phyloP scores from a whole-genome alignment of 2,329 filamentous ascomycete genomes.

The Trichoderma koningiopsis region DNA sequence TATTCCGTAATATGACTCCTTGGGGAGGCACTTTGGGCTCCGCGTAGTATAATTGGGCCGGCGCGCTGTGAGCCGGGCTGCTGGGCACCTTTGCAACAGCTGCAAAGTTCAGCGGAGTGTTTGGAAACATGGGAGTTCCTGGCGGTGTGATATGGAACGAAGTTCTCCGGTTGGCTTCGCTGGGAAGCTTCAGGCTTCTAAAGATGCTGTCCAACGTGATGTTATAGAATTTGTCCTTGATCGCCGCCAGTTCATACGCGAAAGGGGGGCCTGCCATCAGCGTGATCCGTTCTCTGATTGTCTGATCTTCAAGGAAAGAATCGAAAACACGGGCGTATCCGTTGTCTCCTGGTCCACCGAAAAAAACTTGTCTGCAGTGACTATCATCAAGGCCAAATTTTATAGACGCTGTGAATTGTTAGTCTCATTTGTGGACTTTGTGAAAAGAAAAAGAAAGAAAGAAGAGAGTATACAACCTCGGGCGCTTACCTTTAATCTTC shows the following conservation, averaged over 20 bases:
- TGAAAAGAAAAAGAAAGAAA: background rate
- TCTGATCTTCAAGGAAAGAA: slow-evolving; percentile 33
- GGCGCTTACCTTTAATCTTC: slow-evolving; percentile 42
- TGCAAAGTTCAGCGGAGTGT: slow-evolving; percentile 28
- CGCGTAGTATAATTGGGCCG: background rate
- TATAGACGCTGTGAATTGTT: slow-evolving; percentile 34
- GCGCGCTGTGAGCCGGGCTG: background rate
- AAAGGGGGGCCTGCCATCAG: slow-evolving; percentile 45
- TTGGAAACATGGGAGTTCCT: slow-evolving; percentile 25
- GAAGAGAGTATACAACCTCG: background rate
- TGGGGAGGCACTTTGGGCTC: slow-evolving; percentile 10
- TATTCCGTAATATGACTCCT: slow-evolving; percentile 29
- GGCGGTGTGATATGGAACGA: slow-evolving; percentile 29
- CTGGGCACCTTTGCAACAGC: slow-evolving; percentile 24
- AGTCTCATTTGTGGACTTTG: background rate
- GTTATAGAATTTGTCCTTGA: slow-evolving; percentile 35
- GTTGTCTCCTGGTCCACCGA: slow-evolving; percentile 47
- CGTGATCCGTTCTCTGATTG: slow-evolving; percentile 37
- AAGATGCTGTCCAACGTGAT: slow-evolving; percentile 33
- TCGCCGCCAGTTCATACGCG: slow-evolving; percentile 38
- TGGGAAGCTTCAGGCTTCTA: slow-evolving; percentile 33
- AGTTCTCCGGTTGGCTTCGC: slow-evolving; percentile 27
- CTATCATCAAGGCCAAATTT: slow-evolving; percentile 40
- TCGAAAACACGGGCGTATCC: slow-evolving; percentile 46
- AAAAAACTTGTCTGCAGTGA: slow-evolving; percentile 45